Evolutionary conservation across 2,329 filamentous ascomycete species (phyloP).

Genomic region (Aspergillus spinulosporus): DNA sequence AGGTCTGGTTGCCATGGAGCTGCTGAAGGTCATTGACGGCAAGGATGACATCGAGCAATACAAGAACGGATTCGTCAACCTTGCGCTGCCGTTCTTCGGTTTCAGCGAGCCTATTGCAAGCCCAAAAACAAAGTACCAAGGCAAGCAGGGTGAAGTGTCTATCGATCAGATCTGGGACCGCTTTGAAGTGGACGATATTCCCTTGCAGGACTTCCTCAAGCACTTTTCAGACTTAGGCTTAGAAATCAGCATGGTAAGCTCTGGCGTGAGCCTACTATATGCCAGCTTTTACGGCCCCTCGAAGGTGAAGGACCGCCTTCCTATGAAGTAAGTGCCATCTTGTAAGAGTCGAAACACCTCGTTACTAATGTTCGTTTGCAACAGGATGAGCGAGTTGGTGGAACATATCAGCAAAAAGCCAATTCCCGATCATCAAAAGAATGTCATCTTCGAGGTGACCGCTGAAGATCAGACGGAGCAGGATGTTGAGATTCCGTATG

Average conservation of each 20-base stretch:
- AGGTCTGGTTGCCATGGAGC: constrained; percentile 87
- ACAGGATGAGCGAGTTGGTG: constrained; percentile 81
- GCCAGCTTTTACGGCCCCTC: constrained; percentile 86
- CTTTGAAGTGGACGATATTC: constrained; percentile 86
- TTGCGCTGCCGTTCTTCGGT: constrained; percentile 94
- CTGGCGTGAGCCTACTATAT: constrained; percentile 92
- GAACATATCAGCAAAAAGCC: constrained; percentile 89
- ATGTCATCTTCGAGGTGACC: constrained; percentile 94
- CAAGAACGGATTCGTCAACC: constrained; percentile 98
- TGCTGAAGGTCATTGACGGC: constrained; percentile 95
- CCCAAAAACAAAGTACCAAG: constrained; percentile 86
- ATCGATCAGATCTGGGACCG: constrained; percentile 98
- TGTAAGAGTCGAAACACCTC: neutral
- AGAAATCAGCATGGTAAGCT: constrained; percentile 88
- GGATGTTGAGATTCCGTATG: constrained; percentile 95
- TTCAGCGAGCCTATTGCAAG: constrained; percentile 96
- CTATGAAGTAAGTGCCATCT: constrained; percentile 60
- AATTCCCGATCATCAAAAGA: constrained; percentile 87
- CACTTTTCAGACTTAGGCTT: constrained; percentile 80
- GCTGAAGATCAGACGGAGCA: constrained; percentile 85
- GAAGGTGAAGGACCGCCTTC: constrained; percentile 77
- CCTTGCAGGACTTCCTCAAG: constrained; percentile 77
- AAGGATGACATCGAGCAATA: constrained; percentile 97
- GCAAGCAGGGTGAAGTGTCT: constrained; percentile 71
- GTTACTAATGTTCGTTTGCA: constrained; percentile 30